Evolutionary conservation across 768 basidiomycete genomes (phyloP), one percentile per base, ranked within the genome.

Genomic region (Mycena pura): DNA sequence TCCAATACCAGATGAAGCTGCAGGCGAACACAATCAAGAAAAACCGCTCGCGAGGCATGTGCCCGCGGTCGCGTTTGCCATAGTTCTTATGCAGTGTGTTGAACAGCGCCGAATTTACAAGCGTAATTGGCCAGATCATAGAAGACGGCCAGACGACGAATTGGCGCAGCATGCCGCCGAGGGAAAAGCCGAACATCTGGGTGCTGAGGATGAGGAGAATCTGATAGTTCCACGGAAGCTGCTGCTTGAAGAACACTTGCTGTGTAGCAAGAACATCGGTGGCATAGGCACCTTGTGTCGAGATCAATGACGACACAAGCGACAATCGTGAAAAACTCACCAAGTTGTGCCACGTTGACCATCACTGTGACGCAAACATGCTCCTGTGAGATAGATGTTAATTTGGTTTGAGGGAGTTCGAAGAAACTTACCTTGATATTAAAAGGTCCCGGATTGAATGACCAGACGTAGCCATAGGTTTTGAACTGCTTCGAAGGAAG

Each of bases 51-150:
- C 95, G 85, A 28, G 86, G 85, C 64, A 95, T 87, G 69, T 93
- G 91, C 31, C 85, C 86, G 22, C 75, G 79, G 31, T 91, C 88
- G 40, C 80, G 76, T 71, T 83, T 84, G 54, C 87, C 87, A 76
- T 84, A 89, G 64, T 84, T 84, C 68, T 85, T 85, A 79, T 95
- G 93, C 44, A 95, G 84, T 10, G 93, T 93, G 76, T 94, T 95
- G 81, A 94, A 90, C 27, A 95, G 81, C 11, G 92, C 91, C 21
- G 86, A 89, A 70, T 87, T 91, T 69, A 93, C 91, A 66, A 95
- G 80, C 38, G 90, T 88, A 52, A 89, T 87, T n/a, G 93, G 93
- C 91, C 92, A 95, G 74, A 95, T 89, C 91, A 93, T 93, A 73
- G 86, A 89, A 47, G 86, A 80, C 1, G 88, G 93, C 83, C 90